Conservation (phyloP, 2,329 filamentous ascomycete species). For the Alternaria infectoria region DNA sequence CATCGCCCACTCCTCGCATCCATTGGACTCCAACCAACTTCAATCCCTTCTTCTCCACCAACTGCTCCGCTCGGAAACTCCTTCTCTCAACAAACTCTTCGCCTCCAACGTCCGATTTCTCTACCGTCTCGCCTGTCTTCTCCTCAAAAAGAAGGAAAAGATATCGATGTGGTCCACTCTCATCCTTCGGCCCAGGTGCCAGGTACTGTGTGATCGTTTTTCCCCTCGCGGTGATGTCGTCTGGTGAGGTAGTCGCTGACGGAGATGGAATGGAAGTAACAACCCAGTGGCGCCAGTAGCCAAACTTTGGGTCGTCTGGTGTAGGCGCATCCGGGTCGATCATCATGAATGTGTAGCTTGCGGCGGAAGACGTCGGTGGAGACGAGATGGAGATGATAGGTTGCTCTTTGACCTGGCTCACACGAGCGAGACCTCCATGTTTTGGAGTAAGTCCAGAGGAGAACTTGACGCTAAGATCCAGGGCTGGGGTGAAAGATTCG, state of each 20-base stretch:
- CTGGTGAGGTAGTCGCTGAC: not conserved
- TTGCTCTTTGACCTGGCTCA: slow-evolving; percentile 36
- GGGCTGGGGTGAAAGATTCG: slow-evolving; percentile 51
- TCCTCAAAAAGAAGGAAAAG: slow-evolving; percentile 41
- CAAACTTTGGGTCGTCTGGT: slow-evolving; percentile 61
- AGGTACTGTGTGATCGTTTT: slow-evolving; percentile 40
- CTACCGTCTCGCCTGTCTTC: slow-evolving; percentile 23
- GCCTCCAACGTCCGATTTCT: slow-evolving; percentile 40
- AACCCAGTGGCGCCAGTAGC: slow-evolving; percentile 64
- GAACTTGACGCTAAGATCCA: slow-evolving; percentile 49
- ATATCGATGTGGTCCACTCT: slow-evolving; percentile 45
- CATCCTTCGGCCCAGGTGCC: slow-evolving; percentile 44
- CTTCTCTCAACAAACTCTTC: slow-evolving; percentile 47
- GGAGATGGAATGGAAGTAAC: slow-evolving; percentile 32
- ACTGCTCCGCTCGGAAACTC: slow-evolving; percentile 34
- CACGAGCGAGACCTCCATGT: slow-evolving; percentile 42
- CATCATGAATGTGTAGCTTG: slow-evolving; percentile 56
- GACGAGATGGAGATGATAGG: slow-evolving; percentile 39
- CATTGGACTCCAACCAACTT: slow-evolving; percentile 44
- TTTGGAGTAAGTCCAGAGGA: slow-evolving; percentile 23
- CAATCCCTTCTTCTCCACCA: slow-evolving; percentile 32
- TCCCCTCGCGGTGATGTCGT: slow-evolving; percentile 18
- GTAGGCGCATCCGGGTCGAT: slow-evolving; percentile 64
- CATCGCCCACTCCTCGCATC: slow-evolving; percentile 48
- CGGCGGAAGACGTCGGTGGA: slow-evolving; percentile 14